Evolutionary conservation across 805 yeast genomes (phyloP), one percentile per base, ranked within the genome.

Genomic region (Clavispora santaluciae): DNA sequence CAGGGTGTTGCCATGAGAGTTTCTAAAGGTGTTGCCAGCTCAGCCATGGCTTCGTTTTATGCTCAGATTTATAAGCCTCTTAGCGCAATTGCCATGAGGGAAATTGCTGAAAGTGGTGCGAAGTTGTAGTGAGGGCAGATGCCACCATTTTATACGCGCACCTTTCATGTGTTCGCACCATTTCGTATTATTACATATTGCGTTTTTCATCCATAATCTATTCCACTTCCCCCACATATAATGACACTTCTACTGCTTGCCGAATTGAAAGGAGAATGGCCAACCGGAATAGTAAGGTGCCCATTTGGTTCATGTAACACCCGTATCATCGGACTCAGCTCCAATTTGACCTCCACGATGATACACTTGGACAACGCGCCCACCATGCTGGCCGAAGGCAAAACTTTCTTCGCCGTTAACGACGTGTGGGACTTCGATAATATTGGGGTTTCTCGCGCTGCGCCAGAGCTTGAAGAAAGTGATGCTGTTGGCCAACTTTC

Each of bases 351-450:
- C 7, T 16, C 44, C 1, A 37, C 46, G 3, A 18, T 34, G 25
- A 34, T 44, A 6, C 18, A 22, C 3, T 46, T 66, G 3, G 43
- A 38, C 1, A 53, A 58, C 35, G 51, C 67, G 2, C 72, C 73
- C 0, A 37, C 46, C 26, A 61, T 65, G 66, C 52, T 60, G 9
- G 46, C 38, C 2, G 44, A 43, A 4, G 38, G 45, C 3, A 30
- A 22, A 15, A 15, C 21, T 5, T 81, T 78, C 52, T 65, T 70
- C 33, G 52, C 64, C 22, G 63, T 82, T 1, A 53, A 61, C 2
- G 86, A 83, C 51, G 78, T 81, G 39, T 85, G 93, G 93, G 85
- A 78, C 47, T 85, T 85, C 51, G 90, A 85, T 47, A 85, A 85
- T 52, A 75, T 85, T 35, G 90, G 88, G 1, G 91, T 85, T 2